Evolutionary conservation across 768 basidiomycete species (phyloP), one percentile per base, ranked within the genome.

Genomic region (Suillus luteus): DNA sequence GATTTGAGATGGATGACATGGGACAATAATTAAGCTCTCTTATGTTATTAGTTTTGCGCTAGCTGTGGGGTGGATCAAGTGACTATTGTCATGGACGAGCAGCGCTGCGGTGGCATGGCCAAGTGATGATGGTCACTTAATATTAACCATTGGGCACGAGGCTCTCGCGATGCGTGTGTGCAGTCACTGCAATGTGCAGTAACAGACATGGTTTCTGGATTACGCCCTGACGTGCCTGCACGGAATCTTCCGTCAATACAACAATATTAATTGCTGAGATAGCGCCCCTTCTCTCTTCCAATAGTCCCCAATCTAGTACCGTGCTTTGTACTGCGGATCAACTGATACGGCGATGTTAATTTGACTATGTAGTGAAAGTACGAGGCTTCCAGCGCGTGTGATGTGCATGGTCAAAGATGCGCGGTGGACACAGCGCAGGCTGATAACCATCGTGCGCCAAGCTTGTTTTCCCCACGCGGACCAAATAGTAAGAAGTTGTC

Each of bases 261-360:
- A 8, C 27, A 27, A 27, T 33, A 52, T 52, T 52, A 52, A 52
- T 52, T 31, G 27, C 51, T 31, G 51, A 33, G 51, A 52, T 52
- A 52, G 51, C 51, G 51, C 9, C 17, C 51, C 51, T 52, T 52
- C 51, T 49, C 27, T 24, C 15, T 52, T 24, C 46, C 22, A 48
- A 48, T 48, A 8, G 27, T 52, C 51, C 15, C 15, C 51, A 11
- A 41, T 41, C 15, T 41, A 41, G 41, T 41, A 41, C 41, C 41
- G 27, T 52, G 27, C 27, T 52, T 52, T 52, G 17, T 17, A 9
- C 31, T 52, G 51, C 27, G 52, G 52, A 54, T 54, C 31, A 54
- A 54, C 27, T 5, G 49, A 31, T 17, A 22, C 15, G 37, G 55
- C 22, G 22, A 38, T 38, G 14, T 22, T 38, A 15, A 22, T 37